Base-by-base conservation (phyloP, 768 basidiomycete genomes). In the Phaffia australis region DNA sequence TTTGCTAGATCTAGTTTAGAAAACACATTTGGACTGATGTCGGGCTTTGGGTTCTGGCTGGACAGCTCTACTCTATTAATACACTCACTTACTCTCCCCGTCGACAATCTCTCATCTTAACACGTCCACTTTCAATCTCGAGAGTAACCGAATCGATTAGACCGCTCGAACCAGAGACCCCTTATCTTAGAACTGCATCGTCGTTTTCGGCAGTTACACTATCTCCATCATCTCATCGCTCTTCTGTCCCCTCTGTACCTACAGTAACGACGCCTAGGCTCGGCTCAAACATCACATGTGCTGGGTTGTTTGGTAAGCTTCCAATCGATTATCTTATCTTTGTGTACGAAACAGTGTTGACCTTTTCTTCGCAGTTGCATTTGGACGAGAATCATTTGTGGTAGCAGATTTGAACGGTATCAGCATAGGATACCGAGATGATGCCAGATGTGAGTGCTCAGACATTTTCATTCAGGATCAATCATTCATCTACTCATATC, bases 401-500 rank as follows among this genome's bases (percentile, higher is more conserved):
- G 65, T 66, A 5, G 65, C 49, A 8, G 65, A 66, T 30, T 18
- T 52, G n/a, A 56, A 47, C 19, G 65, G 62, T 2, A 25, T 66
- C 25, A 56, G 47, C 32, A 50, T 66, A 4, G 65, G 65, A 3
- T 61, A 60, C 65, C 29, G 59, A 15, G 65, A 61, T 50, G 65
- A 60, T 18, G 49, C 56, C 1, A 57, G 42, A 3, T 66, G 56
- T 65, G 6, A 9, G 56, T 32, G 18, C 23, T 42, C 35, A 42
- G 11, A 42, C 11, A 11, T 11, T 42, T 42, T 4, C 4, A 42
- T 42, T 42, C 35, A 42, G 11, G 11, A 42, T n/a, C 35, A 42
- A 42, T 42, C 11, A 42, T 42, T 4, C 11, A 42, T 42, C 35
- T 42, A 11, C 35, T 42, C 35, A 42, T 11, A 11, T 11, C 11